A percentile compares a stretch with the other conserved stretches of the same genome.
Conservation (phyloP, 2,329 filamentous ascomycete genomes). For the Epichloe sibirici region DNA sequence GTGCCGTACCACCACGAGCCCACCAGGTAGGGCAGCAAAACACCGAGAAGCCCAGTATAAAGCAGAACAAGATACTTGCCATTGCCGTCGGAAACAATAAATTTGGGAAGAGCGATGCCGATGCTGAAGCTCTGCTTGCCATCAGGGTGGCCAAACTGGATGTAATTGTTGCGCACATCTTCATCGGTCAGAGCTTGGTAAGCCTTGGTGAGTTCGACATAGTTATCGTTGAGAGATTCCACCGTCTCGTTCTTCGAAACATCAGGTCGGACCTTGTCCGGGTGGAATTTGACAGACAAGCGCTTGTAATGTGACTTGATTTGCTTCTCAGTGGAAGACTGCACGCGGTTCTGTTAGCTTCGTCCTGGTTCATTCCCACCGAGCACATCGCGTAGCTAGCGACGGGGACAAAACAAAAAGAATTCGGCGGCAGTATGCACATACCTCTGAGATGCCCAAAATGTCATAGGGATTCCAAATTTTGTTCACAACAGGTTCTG, state of each 20-base stretch:
- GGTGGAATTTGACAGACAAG: slow-evolving; percentile 77
- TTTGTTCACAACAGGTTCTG: slow-evolving; percentile 57
- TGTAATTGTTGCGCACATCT: slow-evolving; percentile 91
- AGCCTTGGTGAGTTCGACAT: slow-evolving; percentile 92
- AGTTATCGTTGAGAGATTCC: slow-evolving; percentile 73
- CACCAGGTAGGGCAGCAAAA: slow-evolving; percentile 83
- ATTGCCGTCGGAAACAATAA: slow-evolving; percentile 85
- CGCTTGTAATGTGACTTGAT: slow-evolving; percentile 88
- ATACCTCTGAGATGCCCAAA: slow-evolving; percentile 67
- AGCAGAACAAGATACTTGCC: slow-evolving; percentile 90
- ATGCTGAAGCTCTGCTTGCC: slow-evolving; percentile 98
- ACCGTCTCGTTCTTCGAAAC: slow-evolving; percentile 77
- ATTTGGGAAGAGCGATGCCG: slow-evolving; percentile 86
- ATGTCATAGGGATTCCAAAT: slow-evolving; percentile 98
- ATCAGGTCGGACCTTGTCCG: slow-evolving; percentile 83
- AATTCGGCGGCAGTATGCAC: background rate
- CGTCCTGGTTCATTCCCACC: slow-evolving; percentile 16
- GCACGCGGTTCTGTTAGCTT: background rate
- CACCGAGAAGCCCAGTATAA: slow-evolving; percentile 78
- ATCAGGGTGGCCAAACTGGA: slow-evolving; percentile 91
- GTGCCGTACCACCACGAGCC: slow-evolving; percentile 99
- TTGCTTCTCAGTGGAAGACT: slow-evolving; percentile 75
- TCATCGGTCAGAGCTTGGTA: slow-evolving; percentile 98
- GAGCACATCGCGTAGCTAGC: background rate
- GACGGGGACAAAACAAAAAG: background rate